Base-by-base conservation (phyloP, 768 basidiomycete genomes). In the Boletus coccyginus region DNA sequence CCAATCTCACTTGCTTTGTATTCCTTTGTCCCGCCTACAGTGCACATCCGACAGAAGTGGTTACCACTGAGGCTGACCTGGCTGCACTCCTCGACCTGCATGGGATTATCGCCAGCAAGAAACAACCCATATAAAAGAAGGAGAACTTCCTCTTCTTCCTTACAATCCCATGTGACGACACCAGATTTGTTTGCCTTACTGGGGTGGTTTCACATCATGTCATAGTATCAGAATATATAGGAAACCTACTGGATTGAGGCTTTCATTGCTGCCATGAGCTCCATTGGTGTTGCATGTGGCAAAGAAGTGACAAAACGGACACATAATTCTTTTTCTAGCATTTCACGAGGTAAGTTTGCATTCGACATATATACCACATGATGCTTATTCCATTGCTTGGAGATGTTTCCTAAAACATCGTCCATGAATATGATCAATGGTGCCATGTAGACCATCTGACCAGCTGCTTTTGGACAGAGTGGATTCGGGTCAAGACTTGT, bases 21-120 rank as follows among this genome's bases (percentile, higher is more conserved):
- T 49, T 69, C 62, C 27, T 70, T 64, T 0, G 69, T 63, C 0
- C 78, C 75, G 2, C 79, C 75, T 16, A 69, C 66, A 41, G 66
- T 1, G 44, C 78, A 80, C 59, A 74, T 76, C 2, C 71, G 60
- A 50, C 80, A 82, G 5, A 66, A 70, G 10, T 65, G 56, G 39
- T 80, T 81, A 12, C 76, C 76, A 1, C 70, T 66, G 0, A 67
- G 62, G 1, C 79, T 76, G 39, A 75, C 76, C 32, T 81, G 80
- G 0, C 70, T 69, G 5, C 66, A 70, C 2, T 62, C 29, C 13
- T 53, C 45, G 0, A 38, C 19, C 7, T 53, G 52, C 56, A 73
- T 64, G 0, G 75, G 78, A 56, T 78, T 79, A 50, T 78, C 75
- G 0, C 71, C 75, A 0, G 72, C 73, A 0, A 59, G 53, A 38